Conservation (phyloP, 257 asterid species). For the Fraxinus anomala region DNA sequence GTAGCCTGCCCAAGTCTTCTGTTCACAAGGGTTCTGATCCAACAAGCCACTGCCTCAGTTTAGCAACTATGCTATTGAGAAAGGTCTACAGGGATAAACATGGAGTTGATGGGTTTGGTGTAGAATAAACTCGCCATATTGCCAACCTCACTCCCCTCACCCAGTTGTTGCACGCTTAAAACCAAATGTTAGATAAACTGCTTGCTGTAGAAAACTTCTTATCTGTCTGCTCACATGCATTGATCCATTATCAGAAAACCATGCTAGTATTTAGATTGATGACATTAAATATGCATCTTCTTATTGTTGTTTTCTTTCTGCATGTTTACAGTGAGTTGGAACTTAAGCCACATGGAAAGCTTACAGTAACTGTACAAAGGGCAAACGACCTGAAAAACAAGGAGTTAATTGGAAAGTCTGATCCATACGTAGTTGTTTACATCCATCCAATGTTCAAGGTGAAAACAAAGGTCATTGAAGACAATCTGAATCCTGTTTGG, state of each 20-base stretch:
- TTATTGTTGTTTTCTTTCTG: conserved; percentile 15
- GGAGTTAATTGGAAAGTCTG: conserved; percentile 95
- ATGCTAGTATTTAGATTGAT: neutral
- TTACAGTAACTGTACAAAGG: conserved; percentile 58
- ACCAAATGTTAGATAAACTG: too few species aligned
- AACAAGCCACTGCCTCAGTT: too few species aligned
- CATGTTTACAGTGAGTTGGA: conserved; percentile 76
- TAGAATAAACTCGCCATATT: too few species aligned
- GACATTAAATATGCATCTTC: conserved; percentile 3
- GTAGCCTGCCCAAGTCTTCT: too few species aligned
- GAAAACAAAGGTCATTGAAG: conserved; percentile 79
- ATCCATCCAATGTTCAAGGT: conserved; percentile 89
- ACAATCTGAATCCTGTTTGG: conserved; percentile 95
- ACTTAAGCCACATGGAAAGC: conserved; percentile 94
- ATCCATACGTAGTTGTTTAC: conserved; percentile 75
- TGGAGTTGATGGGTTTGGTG: too few species aligned
- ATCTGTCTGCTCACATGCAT: conserved; percentile 2
- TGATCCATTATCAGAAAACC: neutral
- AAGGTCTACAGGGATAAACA: too few species aligned
- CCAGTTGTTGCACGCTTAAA: too few species aligned
- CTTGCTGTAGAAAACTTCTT: neutral
- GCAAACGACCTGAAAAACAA: conserved; percentile 84
- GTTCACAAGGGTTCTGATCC: too few species aligned
- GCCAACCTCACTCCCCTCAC: too few species aligned
- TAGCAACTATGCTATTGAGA: too few species aligned